Percentiles rank a stretch among this genome's conserved stretches.
Evolutionary conservation across 2,329 filamentous ascomycete species (phyloP).

Genomic region (Pseudocercospora musae): DNA sequence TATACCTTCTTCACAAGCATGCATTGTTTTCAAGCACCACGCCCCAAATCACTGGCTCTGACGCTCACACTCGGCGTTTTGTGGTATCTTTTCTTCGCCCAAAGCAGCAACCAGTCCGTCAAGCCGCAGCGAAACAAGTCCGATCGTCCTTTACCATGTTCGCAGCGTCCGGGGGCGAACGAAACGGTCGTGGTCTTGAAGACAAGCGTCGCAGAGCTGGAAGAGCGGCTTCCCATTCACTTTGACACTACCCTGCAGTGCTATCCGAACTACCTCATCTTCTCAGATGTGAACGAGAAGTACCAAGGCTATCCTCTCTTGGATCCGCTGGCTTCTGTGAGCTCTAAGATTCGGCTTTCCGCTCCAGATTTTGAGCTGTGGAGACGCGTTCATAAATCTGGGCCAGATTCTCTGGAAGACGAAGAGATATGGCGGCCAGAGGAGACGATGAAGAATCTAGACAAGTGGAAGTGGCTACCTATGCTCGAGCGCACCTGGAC

Average conservation of each 20-base stretch:
- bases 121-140: background rate
- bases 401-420: constrained; percentile 33
- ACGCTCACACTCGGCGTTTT: constrained; percentile 3
- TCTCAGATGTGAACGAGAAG: constrained; percentile 39
- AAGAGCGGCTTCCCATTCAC: constrained; percentile 31
- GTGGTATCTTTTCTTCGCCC: background rate
- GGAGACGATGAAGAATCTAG: constrained; percentile 35
- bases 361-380: constrained; percentile 32
- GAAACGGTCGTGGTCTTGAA: constrained; percentile 54
- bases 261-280: constrained; percentile 35
- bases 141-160: constrained; percentile 14
- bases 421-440: constrained; percentile 28
- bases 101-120: background rate
- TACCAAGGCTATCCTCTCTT: constrained; percentile 36
- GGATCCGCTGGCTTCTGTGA: constrained; percentile 27
- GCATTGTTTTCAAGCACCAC: constrained; percentile 4
- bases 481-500: constrained; percentile 39
- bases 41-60: constrained; percentile 9
- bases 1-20: background rate
- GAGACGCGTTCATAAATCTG: constrained; percentile 23
- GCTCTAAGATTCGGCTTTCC: constrained; percentile 10
- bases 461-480: constrained; percentile 53
- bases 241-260: constrained; percentile 37
- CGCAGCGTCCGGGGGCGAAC: constrained; percentile 34
- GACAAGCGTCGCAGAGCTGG: constrained; percentile 34